phyloP scores from a whole-genome alignment of 441 rosid species.

The Populus hybrid region DNA sequence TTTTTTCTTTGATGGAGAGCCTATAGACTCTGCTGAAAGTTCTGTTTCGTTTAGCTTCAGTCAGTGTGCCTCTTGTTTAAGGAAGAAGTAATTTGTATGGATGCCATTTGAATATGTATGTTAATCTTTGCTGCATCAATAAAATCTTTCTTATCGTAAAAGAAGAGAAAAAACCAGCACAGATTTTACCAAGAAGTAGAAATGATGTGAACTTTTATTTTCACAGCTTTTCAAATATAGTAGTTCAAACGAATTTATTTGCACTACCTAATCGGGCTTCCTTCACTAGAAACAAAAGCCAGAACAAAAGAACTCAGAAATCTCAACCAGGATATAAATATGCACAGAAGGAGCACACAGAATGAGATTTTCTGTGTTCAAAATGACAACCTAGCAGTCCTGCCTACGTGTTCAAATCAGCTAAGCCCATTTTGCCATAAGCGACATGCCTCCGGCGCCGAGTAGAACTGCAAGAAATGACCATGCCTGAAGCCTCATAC shows the following conservation, averaged over 20 bases:
- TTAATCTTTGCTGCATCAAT: neutral
- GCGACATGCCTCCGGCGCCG: constrained; percentile 47
- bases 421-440: constrained; percentile 59
- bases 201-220: no score
- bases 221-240: no score
- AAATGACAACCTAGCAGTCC: neutral
- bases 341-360: neutral
- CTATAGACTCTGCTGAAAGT: neutral
- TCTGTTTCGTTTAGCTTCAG: neutral
- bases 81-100: neutral
- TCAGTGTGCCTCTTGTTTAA: neutral
- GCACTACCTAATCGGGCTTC: neutral
- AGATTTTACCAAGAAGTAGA: no score
- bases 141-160: no score
- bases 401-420: neutral
- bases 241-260: neutral
- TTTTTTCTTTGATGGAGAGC: neutral
- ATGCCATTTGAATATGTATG: neutral
- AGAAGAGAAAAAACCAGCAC: no score
- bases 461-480: constrained; percentile 35
- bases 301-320: no score
- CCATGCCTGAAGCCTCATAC: constrained; percentile 33
- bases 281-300: neutral
- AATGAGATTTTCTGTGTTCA: neutral
- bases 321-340: neutral